Base-by-base conservation (phyloP, 1,284 basidiomycete species). In the Cutaneotrichosporon sp. region DNA sequence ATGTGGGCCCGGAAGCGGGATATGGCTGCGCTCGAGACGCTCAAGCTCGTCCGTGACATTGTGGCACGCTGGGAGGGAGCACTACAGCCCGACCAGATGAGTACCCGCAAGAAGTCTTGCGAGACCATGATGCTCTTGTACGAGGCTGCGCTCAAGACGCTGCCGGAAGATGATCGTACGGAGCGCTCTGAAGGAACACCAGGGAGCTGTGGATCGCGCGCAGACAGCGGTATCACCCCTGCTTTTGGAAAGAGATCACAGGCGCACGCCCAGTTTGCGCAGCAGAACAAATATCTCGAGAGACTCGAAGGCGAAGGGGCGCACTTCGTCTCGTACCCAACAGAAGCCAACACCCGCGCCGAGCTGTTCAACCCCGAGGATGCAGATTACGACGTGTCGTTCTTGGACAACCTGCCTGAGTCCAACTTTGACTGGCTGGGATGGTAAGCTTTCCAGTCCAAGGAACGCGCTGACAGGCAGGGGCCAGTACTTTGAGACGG, bases 51-150 rank as follows among this genome's bases (percentile, higher is more conserved):
- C 43, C 83, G 86, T 24, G 90, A 93, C 68, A 86, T 85, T 49
- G 84, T 92, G 14, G 79, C 84, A 57, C 79, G 85, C 54, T 93
- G 90, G 90, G 90, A 92, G 71, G 81, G 79, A 45, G 80, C 61
- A 1, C 66, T 73, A 1, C 65, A 74, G 64, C 74, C 71, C 17
- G 90, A 92, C 63, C 89, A 92, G 73, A 91, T 91, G 88, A 88
- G 86, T 32, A 84, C 86, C n/a, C 81, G 88, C 71, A 82, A 88
- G 64, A 91, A 90, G 83, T 77, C 74, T 9, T 70, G 67, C 57
- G 68, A 97, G 85, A 94, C 91, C 55, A 93, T 96, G 64, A 82
- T 86, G 22, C 79, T 97, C 19, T 79, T 97, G 22, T 94, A 90
- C 73, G 90, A 96, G 76, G 86, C 90, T 27, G 90, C 90, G 24